Evolutionary conservation across 306 rosid genomes (phyloP), one percentile per base, ranked within the genome.

Genomic region (Cicer cuneatum): DNA sequence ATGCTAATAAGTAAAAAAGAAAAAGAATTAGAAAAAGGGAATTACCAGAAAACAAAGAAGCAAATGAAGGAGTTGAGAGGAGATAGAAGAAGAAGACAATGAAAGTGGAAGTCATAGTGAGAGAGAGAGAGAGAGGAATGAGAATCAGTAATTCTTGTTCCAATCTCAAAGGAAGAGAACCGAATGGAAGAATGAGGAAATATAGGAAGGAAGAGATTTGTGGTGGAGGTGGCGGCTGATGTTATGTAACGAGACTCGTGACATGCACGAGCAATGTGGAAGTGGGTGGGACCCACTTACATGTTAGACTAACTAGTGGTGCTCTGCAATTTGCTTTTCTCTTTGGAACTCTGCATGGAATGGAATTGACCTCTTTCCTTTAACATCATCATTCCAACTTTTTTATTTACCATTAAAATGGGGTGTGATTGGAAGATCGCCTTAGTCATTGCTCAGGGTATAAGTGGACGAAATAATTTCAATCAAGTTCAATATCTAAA

Each of bases 31-130:
- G 37, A 39, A 0, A 16, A 48, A 64, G 56, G 14, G 2, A 24
- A 11, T 76, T 84, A 89, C 93, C 93, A 53, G 85, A 78, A 33
- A 83, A 69, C 5, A 41, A 48, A 64, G 78, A 76, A 76, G 84
- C 74, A 18, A 65, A 64, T 0, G 89, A 69, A 77, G 79, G 73
- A 13, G 78, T 41, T 0, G 80, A 84, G 6, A 75, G 12, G 38
- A 82, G 73, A 56, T 12, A 83, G 11, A 80, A 72, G 51, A 82
- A 24, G 70, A 80, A 29, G 7, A 80, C 46, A 62, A n/a, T 16
- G 78, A 70, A 45, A 45, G 41, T 29, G 29, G 43, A 47, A 48
- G 4, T 33, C 73, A 68, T 48, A 58, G 9, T 12, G 65, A 33
- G 43, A 39, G 8, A 5, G 5, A 7, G 42, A 39, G 15, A 48